phyloP scores from a whole-genome alignment of 768 basidiomycete genomes.

The Hygrocybe punicea region DNA sequence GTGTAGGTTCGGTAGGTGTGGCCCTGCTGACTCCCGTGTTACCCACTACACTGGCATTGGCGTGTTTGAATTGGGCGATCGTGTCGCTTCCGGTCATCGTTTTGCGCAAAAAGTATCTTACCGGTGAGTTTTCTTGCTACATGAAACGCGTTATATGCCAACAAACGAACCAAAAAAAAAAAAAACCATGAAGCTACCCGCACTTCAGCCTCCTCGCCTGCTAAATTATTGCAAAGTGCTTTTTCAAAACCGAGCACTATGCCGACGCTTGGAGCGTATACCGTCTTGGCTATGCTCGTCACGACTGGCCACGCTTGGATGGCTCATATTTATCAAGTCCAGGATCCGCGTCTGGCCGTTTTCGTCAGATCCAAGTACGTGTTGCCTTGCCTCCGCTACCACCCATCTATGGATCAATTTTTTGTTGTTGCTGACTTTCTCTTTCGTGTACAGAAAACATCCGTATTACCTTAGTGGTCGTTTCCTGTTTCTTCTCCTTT shows the following conservation, averaged over 20 bases:
- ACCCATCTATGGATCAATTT: no score
- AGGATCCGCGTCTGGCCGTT: constrained; percentile 46
- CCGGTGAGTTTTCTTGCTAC: constrained; percentile 45
- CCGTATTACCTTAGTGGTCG: constrained; percentile 71
- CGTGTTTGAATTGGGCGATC: constrained; percentile 46
- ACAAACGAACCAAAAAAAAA: no score
- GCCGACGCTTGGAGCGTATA: constrained; percentile 46
- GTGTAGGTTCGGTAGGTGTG: constrained; percentile 21
- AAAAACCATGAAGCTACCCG: constrained; percentile 38
- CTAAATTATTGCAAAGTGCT: constrained; percentile 44
- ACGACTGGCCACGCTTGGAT: constrained; percentile 44
- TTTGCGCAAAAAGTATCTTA: constrained; percentile 55
- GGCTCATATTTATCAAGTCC: constrained; percentile 20
- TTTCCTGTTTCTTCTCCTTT: constrained; percentile 54
- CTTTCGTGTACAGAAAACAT: constrained; percentile 52
- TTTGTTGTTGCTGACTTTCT: not conserved
- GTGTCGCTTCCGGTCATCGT: constrained; percentile 57
- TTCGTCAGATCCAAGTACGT: constrained; percentile 68
- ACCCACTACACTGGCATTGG: constrained; percentile 43
- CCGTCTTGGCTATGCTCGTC: constrained; percentile 44
- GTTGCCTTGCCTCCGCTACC: not conserved
- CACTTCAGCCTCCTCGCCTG: constrained; percentile 51
- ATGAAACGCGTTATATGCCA: not conserved
- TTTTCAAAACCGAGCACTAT: constrained; percentile 46
- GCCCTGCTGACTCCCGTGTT: constrained; percentile 37